phyloP scores from a whole-genome alignment of 371 early-diverging fungal genomes.

The Mucor sp. region DNA sequence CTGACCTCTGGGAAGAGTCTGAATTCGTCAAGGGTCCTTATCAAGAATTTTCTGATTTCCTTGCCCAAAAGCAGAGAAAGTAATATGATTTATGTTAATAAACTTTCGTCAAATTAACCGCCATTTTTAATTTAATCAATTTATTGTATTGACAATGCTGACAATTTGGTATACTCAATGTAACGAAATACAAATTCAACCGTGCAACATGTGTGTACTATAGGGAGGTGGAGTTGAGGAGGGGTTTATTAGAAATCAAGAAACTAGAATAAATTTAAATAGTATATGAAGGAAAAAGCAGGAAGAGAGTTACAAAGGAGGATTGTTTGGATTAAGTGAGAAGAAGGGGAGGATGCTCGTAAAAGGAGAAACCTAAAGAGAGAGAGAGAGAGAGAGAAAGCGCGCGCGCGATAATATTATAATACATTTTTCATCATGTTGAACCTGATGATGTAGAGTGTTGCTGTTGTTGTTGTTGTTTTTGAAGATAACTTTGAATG shows the following conservation, averaged over 20 bases:
- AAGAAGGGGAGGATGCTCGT: background rate
- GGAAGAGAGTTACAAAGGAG: background rate
- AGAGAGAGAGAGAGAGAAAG: too few species aligned
- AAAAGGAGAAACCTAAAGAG: background rate
- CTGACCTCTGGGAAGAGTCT: slow-evolving; percentile 95
- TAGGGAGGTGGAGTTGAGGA: background rate
- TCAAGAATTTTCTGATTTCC: slow-evolving; percentile 92
- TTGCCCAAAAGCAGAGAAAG: slow-evolving; percentile 63
- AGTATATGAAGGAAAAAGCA: background rate
- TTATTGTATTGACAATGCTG: too few species aligned
- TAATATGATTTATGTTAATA: slow-evolving; percentile 18
- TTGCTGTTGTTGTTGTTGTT: slow-evolving; percentile 12
- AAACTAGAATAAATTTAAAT: background rate
- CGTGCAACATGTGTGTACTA: too few species aligned
- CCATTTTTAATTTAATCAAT: too few species aligned
- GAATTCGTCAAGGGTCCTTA: slow-evolving; percentile 86
- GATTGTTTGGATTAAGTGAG: background rate
- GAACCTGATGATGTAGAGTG: slow-evolving; percentile 3
- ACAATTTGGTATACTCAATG: too few species aligned
- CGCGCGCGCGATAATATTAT: background rate
- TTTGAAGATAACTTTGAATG: slow-evolving; percentile 34
- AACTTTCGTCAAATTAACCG: background rate
- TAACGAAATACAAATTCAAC: too few species aligned
- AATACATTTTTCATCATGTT: slow-evolving; percentile 5
- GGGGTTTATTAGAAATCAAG: background rate